phyloP scores from a whole-genome alignment of 192 early-diverging fungal species.

The Entophlyctis luteolus region DNA sequence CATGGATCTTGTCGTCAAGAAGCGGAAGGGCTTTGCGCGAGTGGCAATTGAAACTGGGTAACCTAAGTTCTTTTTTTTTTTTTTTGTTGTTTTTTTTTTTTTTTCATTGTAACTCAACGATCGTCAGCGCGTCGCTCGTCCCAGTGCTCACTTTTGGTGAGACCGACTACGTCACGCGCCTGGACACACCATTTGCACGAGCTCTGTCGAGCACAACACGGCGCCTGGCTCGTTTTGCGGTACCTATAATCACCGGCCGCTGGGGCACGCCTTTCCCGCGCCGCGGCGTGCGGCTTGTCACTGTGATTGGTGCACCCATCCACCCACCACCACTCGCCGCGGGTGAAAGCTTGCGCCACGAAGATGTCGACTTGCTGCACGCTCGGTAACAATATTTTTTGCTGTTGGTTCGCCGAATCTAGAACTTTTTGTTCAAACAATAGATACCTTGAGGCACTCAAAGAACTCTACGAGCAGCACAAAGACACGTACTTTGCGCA shows the following conservation, averaged over 20 bases:
- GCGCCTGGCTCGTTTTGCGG: conserved; percentile 21
- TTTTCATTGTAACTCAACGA: no score
- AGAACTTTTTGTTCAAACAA: no score
- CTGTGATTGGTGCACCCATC: conserved; percentile 14
- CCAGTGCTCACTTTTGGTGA: conserved; percentile 30
- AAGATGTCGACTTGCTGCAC: conserved; percentile 26
- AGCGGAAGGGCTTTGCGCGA: conserved; percentile 40
- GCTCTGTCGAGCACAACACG: conserved; percentile 7
- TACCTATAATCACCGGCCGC: conserved; percentile 21
- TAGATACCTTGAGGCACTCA: conserved; percentile 26
- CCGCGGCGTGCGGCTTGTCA: neutral
- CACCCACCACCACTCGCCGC: neutral
- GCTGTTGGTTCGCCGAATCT: no score
- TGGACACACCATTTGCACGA: conserved; percentile 29
- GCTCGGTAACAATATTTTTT: no score
- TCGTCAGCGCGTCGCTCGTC: conserved; percentile 17
- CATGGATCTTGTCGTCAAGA: conserved; percentile 36
- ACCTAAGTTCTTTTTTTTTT: neutral
- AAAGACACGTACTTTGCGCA: conserved; percentile 36
- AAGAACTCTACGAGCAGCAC: conserved; percentile 26
- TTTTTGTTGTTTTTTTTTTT: no score
- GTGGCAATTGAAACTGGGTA: conserved; percentile 37
- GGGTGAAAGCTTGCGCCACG: neutral
- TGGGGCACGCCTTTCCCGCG: conserved; percentile 23
- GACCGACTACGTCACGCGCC: conserved; percentile 25